Evolutionary conservation across 1,139 yeast genomes (phyloP).

Genomic region (Saccharomyces hybrid): DNA sequence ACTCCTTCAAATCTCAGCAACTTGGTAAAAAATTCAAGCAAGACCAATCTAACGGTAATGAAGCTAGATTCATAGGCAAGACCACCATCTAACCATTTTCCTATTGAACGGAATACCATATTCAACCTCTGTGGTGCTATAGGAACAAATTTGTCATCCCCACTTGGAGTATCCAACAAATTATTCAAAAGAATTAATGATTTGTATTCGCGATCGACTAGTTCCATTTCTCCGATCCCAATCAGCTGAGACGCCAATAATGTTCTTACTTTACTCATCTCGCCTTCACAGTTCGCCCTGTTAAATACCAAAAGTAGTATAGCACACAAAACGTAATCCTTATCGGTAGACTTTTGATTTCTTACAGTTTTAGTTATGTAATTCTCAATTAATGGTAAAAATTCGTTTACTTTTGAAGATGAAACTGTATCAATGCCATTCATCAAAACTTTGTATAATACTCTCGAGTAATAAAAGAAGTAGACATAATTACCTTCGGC

Average conservation of each 20-base stretch:
- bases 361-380: slow-evolving; percentile 28
- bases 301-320: slow-evolving; percentile 36
- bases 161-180: slow-evolving; percentile 33
- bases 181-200: slow-evolving; percentile 45
- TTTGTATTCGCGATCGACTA: slow-evolving; percentile 38
- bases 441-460: slow-evolving; percentile 23
- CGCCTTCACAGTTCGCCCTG: slow-evolving; percentile 33
- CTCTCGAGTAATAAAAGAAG: slow-evolving; percentile 25
- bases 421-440: slow-evolving; percentile 33
- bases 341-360: slow-evolving; percentile 11
- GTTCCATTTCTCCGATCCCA: slow-evolving; percentile 42
- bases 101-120: slow-evolving; percentile 49
- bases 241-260: slow-evolving; percentile 56
- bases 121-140: slow-evolving; percentile 53
- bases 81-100: slow-evolving; percentile 55
- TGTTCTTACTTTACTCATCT: slow-evolving; percentile 36
- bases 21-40: slow-evolving; percentile 42
- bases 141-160: slow-evolving; percentile 28
- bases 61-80: slow-evolving; percentile 53
- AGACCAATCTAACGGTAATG: slow-evolving; percentile 42
- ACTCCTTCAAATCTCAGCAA: slow-evolving; percentile 20
- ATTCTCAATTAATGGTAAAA: slow-evolving; percentile 32
- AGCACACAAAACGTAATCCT: slow-evolving; percentile 35
- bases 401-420: slow-evolving; percentile 27
- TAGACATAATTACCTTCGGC: slow-evolving; percentile 6